Conservation (phyloP, 169 alveolate genomes). For the Babesia ovis region DNA sequence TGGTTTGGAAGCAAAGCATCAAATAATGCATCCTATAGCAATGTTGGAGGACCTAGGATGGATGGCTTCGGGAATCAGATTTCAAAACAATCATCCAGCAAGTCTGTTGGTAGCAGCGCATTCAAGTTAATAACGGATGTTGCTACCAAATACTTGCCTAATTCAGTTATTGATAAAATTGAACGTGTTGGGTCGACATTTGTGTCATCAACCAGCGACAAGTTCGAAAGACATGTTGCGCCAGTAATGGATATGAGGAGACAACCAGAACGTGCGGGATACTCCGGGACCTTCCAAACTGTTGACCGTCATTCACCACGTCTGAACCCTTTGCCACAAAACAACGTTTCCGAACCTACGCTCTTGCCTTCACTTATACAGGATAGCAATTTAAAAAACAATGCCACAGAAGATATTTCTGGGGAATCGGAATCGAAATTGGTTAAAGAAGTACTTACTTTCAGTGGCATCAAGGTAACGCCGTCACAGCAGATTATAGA, state of each 20-base stretch:
- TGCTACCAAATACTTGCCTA: conserved; percentile 55
- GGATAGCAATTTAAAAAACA: not conserved
- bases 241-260: not conserved
- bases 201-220: conserved; percentile 45
- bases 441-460: conserved; percentile 60
- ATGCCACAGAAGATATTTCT: conserved; percentile 20
- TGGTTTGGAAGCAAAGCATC: not conserved
- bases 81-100: not conserved
- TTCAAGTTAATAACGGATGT: conserved; percentile 47
- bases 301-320: not conserved
- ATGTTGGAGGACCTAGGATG: conserved; percentile 17
- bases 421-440: conserved; percentile 54
- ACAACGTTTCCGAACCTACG: not conserved
- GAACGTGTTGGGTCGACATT: conserved; percentile 61
- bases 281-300: not conserved
- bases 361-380: conserved; percentile 35
- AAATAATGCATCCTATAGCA: not conserved
- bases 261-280: not conserved
- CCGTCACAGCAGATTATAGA: conserved; percentile 62
- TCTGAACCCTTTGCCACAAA: not conserved
- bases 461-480: conserved; percentile 63
- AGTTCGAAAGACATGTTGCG: conserved; percentile 47
- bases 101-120: conserved; percentile 35
- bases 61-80: conserved; percentile 57
- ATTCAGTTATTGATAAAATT: conserved; percentile 27